A percentile compares a stretch with the other conserved stretches of the same genome.
These are phyloP conservation scores for Bertia moriformis DNA, from an alignment of 2,329 filamentous ascomycete genomes.

Conservation along the genomic window DNA sequence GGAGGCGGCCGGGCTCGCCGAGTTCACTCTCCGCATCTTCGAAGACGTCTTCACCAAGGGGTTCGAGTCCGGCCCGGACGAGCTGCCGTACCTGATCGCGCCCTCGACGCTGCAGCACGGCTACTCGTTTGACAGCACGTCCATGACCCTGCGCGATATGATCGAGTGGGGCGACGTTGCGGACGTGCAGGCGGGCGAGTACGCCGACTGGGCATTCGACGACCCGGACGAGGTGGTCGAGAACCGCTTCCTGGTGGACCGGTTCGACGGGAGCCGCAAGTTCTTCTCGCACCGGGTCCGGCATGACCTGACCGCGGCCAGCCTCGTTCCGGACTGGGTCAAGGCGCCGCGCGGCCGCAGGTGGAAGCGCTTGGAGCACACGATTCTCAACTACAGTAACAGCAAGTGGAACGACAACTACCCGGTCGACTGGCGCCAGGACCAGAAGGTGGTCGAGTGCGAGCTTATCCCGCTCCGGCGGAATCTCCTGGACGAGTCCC, in stretches of 20 bases:
- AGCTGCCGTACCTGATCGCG: slow-evolving; percentile 73
- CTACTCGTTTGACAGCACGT: slow-evolving; percentile 13
- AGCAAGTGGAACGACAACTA: slow-evolving; percentile 56
- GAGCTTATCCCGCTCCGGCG: slow-evolving; percentile 63
- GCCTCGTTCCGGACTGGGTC: slow-evolving; percentile 47
- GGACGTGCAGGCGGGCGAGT: slow-evolving; percentile 16
- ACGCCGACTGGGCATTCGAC: slow-evolving; percentile 22
- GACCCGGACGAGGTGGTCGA: slow-evolving; percentile 31
- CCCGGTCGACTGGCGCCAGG: slow-evolving; percentile 34
- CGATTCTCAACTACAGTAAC: slow-evolving; percentile 72
- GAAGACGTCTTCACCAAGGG: slow-evolving; percentile 82
- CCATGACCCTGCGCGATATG: slow-evolving; percentile 9
- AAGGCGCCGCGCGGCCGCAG: slow-evolving; percentile 25
- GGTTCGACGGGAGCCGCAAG: slow-evolving; percentile 46
- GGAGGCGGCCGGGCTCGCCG: slow-evolving; percentile 39
- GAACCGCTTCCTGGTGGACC: slow-evolving; percentile 39
- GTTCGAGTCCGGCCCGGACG: slow-evolving; percentile 46
- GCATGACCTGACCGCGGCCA: slow-evolving; percentile 42
- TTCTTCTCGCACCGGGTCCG: slow-evolving; percentile 39
- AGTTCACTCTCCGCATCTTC: slow-evolving; percentile 65
- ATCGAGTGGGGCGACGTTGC: slow-evolving; percentile 51
- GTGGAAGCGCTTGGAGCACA: slow-evolving; percentile 26
- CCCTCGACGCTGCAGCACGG: slow-evolving; percentile 25
- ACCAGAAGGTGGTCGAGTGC: slow-evolving; percentile 72
- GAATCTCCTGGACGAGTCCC: slow-evolving; percentile 63